These are phyloP conservation scores for Esteya vermicola DNA, from an alignment of 2,329 filamentous ascomycete species.

Conservation along the genomic window DNA sequence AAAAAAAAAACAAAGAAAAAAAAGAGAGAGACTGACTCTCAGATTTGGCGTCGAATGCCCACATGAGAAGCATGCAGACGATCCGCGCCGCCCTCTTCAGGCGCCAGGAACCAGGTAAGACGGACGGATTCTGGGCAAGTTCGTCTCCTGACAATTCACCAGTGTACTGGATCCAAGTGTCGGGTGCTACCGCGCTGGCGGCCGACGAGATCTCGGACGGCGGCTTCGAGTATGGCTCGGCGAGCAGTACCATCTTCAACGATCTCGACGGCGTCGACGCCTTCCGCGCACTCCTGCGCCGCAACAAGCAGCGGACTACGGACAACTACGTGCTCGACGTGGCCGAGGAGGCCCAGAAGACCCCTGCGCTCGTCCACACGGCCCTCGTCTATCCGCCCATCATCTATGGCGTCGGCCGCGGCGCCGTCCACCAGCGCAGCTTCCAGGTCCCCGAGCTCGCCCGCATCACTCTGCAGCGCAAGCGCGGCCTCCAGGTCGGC, in stretches of 20 bases:
- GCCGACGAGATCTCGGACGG: not conserved
- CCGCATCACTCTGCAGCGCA: not conserved
- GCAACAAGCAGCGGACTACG: not conserved
- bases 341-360: not conserved
- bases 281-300: too few species aligned
- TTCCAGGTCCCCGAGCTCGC: not conserved
- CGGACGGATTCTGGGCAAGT: too few species aligned
- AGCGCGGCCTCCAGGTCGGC: not conserved
- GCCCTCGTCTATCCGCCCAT: not conserved
- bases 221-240: not conserved
- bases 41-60: not conserved
- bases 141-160: too few species aligned
- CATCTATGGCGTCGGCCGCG: constrained; percentile 1
- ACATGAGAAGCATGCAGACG: not conserved
- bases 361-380: not conserved
- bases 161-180: constrained; percentile 1
- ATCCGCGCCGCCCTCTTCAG: not conserved
- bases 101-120: too few species aligned
- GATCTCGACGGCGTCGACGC: too few species aligned
- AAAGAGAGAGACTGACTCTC: not conserved
- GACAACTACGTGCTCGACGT: constrained; percentile 2
- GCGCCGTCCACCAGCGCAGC: not conserved
- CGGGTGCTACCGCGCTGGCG: not conserved
- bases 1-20: too few species aligned
- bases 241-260: not conserved